Base-by-base conservation (phyloP, 495 filamentous ascomycete genomes). In the Filosporella fistucella region DNA sequence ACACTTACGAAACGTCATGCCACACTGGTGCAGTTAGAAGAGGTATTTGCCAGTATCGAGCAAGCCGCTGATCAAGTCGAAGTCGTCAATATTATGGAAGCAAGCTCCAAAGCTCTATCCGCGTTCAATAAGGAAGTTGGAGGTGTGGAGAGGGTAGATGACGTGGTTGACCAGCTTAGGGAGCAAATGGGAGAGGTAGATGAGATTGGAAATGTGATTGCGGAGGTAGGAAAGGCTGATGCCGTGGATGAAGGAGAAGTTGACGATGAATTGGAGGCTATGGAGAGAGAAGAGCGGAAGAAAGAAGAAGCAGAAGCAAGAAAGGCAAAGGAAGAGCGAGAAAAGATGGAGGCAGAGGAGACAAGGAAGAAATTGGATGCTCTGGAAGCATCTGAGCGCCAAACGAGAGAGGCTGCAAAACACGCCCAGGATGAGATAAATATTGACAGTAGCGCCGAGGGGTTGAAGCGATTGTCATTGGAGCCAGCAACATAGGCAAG, bases 171-270 rank as follows among this genome's bases (percentile, higher is more conserved):
- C 45, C 68, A 72, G 16, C 63, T 96, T 53, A 72, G 81, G 16
- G 84, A 93, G 49, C 82, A 95, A 69, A 94, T 91, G 80, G 73
- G 66, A 32, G 81, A 78, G 57, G 85, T 85, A 26, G 89, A 95
- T 56, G 94, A 95, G 66, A 76, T 97, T 20, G 81, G 82, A 40
- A 76, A 70, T 51, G 81, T 88, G 35, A 79, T 95, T 49, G 79
- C 80, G 20, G 86, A 90, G 56, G 68, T 61, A 23, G 69, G 67
- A 1, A 34, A 47, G 3, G 67, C 62, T 12, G 73, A 66, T 10
- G 72, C 71, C 13, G 72, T 90, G 42, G 90, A 95, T 59, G 93
- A 96, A 61, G 69, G 58, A 14, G 91, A 93, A 63, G 80, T 96
- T 42, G 91, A 96, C 47, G 88, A 90, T 33, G 93, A 96, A 70